These are phyloP conservation scores for Tolypocladium inflatum DNA, from an alignment of 2,329 filamentous ascomycete genomes.

Conservation along the genomic window DNA sequence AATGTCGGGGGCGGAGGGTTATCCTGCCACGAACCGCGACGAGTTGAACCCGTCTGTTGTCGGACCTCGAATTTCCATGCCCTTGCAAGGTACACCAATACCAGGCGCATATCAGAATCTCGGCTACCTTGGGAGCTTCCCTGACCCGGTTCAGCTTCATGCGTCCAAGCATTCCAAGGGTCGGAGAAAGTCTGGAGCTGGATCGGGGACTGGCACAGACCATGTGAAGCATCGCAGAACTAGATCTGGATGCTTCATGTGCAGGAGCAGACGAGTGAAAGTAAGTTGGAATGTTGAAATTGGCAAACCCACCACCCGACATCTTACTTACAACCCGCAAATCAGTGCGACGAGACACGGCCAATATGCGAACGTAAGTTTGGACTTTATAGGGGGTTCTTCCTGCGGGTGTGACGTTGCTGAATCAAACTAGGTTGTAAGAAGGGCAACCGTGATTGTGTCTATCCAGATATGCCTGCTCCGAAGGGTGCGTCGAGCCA, in stretches of 20 bases:
- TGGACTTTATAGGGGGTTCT: background rate
- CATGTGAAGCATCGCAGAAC: constrained; percentile 90
- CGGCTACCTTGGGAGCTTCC: constrained; percentile 40
- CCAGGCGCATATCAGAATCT: constrained; percentile 35
- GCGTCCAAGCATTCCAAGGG: constrained; percentile 37
- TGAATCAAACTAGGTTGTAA: constrained; percentile 57
- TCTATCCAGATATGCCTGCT: constrained; percentile 66
- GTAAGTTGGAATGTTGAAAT: constrained; percentile 25
- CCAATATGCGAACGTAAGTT: constrained; percentile 71
- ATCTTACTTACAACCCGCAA: background rate
- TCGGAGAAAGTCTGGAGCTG: constrained; percentile 37
- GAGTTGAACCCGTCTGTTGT: constrained; percentile 27
- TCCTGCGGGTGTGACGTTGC: background rate
- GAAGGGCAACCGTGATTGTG: constrained; percentile 84
- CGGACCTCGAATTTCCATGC: constrained; percentile 18
- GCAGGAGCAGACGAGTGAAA: constrained; percentile 79
- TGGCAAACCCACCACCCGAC: constrained; percentile 15
- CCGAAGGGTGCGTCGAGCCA: constrained; percentile 24
- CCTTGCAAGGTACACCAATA: constrained; percentile 21
- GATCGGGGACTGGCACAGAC: constrained; percentile 38
- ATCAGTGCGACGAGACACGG: constrained; percentile 78
- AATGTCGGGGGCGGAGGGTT: constrained; percentile 34
- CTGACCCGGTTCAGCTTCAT: constrained; percentile 39
- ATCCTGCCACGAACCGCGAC: constrained; percentile 26
- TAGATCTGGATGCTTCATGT: constrained; percentile 88